phyloP scores from a whole-genome alignment of 2,329 filamentous ascomycete genomes.

The Ophiostoma australiae region DNA sequence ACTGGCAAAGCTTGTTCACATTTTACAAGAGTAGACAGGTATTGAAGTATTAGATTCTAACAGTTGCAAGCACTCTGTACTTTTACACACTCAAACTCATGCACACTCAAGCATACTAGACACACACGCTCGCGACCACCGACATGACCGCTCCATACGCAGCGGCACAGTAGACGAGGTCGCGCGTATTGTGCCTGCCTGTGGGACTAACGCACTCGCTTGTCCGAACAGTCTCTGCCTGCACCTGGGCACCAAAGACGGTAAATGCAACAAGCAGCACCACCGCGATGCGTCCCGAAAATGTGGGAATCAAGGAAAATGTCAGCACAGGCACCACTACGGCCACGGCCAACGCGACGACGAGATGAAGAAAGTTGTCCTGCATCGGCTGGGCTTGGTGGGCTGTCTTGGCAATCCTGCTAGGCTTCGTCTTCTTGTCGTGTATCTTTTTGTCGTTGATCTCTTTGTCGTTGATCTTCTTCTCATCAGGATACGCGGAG shows the following conservation, averaged over 20 bases:
- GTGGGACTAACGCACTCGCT: neutral
- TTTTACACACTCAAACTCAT: neutral
- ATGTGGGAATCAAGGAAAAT: conserved; percentile 53
- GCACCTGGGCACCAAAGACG: conserved; percentile 30
- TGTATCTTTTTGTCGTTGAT: neutral
- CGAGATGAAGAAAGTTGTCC: conserved; percentile 32
- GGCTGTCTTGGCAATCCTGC: neutral
- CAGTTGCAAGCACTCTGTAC: neutral
- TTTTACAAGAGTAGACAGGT: neutral
- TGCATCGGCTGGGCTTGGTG: neutral
- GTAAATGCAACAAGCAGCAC: conserved; percentile 49
- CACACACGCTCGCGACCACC: conserved; percentile 20
- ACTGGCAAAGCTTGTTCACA: neutral
- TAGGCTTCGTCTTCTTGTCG: neutral
- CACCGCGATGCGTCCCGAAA: conserved; percentile 54
- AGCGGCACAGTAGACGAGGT: conserved; percentile 23
- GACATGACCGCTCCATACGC: conserved; percentile 26
- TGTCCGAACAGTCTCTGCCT: conserved; percentile 18
- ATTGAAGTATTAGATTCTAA: neutral
- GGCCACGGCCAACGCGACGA: conserved; percentile 45
- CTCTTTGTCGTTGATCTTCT: neutral
- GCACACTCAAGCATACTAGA: neutral
- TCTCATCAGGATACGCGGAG: neutral
- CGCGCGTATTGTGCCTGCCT: conserved; percentile 3
- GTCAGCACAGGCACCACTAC: conserved; percentile 55